phyloP scores from a whole-genome alignment of 148 eudicot species.

The Simmondsia chinensis region DNA sequence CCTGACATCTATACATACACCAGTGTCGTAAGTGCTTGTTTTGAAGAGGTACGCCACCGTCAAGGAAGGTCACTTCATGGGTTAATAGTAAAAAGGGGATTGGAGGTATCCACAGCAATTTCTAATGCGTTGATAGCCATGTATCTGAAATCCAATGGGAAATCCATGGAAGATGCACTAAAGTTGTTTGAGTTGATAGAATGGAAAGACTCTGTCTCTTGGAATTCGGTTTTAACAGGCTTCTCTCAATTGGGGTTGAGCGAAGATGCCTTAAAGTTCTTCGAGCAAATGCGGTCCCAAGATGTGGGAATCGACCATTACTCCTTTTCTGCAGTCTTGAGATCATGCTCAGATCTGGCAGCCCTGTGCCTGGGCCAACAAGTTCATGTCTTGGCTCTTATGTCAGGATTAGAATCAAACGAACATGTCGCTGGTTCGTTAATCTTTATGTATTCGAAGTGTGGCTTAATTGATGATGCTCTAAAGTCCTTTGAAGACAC shows the following conservation, averaged over 20 bases:
- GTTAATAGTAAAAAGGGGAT: conserved; percentile 47
- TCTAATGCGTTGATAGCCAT: conserved; percentile 61
- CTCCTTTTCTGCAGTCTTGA: conserved; percentile 59
- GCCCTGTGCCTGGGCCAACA: conserved; percentile 53
- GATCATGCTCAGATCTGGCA: conserved; percentile 74
- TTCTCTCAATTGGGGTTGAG: conserved; percentile 60
- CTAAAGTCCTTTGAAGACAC: conserved; percentile 48
- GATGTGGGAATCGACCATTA: conserved; percentile 46
- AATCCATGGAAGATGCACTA: conserved; percentile 43
- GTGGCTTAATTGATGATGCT: conserved; percentile 58
- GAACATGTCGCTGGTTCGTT: conserved; percentile 58
- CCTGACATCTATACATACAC: conserved; percentile 63
- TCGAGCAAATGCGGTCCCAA: conserved; percentile 33
- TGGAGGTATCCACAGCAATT: conserved; percentile 45
- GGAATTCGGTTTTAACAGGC: conserved; percentile 72
- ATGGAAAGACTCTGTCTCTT: conserved; percentile 52
- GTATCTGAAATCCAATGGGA: conserved; percentile 41
- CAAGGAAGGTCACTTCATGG: conserved; percentile 56
- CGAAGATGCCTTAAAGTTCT: conserved; percentile 52
- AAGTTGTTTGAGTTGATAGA: conserved; percentile 40
- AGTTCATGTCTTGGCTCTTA: conserved; percentile 47
- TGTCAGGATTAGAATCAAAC: conserved; percentile 43
- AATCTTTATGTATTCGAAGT: conserved; percentile 64
- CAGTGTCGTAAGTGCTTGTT: conserved; percentile 59
- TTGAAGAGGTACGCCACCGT: conserved; percentile 23